Base-by-base conservation (phyloP, 139 green algal species). In the Chlamydomonas sp. region DNA sequence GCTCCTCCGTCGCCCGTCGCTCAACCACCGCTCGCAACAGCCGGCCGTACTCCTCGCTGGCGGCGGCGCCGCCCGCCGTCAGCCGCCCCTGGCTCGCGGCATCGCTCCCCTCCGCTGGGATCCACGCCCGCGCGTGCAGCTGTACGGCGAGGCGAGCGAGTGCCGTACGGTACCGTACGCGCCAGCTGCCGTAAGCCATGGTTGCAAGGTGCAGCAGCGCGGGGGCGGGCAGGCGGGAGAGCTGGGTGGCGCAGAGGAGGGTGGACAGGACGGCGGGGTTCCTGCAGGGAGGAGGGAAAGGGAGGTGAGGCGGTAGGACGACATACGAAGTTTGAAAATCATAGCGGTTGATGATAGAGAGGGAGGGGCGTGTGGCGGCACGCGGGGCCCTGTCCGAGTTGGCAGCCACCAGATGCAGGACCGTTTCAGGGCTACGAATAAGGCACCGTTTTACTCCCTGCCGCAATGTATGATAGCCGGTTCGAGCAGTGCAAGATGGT, bases 81-180 rank as follows among this genome's bases (percentile, higher is more conserved):
- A 79, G 57, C 9, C 2, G 57, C 59, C 66, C 57, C 12, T 7
- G 16, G 67, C 0, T 18, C 49, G 66, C 17, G 49, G 0, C 68
- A 60, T 2, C 31, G 8, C 0, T 59, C 8, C 31, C 31, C 31
- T 9, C 81, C 10, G 12, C 63, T 2, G 4, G 58, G 0, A 86
- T 31, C 82, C 82, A 86, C 12, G 67, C 82, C 3, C 82, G 82
- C n/a, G 71, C 82, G 16, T 20, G n/a, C 5, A 86, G 6, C 82
- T 86, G 82, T 1, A 60, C 20, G 7, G 64, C 61, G 0, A 86
- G 59, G 14, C 82, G 20, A 60, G n/a, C 82, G 72, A 73, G 79
- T 71, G 79, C 12, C 5, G 7, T 5, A 12, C 62, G 31, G 10
- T 5, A 14, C 57, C 57, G 20, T n/a, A 86, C 71, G 82, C 82